Conservation (phyloP, 2,329 filamentous ascomycete genomes). For the Gaeumannomyces tritici region DNA sequence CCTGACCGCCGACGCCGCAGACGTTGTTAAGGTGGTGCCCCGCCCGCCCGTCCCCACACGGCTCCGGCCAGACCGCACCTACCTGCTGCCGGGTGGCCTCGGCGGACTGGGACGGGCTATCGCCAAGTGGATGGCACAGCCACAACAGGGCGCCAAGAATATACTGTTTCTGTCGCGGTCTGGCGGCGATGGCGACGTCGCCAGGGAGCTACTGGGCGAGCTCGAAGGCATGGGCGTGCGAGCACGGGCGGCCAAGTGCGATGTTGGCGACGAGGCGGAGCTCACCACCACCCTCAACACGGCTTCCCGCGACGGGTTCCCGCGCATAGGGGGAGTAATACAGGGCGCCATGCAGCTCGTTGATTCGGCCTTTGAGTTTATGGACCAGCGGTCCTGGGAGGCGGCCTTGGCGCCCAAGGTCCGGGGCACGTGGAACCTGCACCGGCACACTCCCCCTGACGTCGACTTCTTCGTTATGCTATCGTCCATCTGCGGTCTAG, state of each 20-base stretch:
- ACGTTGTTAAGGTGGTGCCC: slow-evolving; percentile 1
- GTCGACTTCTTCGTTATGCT: slow-evolving; percentile 37
- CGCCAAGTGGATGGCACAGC: slow-evolving; percentile 13
- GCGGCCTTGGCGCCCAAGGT: slow-evolving; percentile 39
- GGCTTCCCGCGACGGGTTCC: slow-evolving; percentile 5
- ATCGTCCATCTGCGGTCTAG: slow-evolving; percentile 29
- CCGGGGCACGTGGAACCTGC: slow-evolving; percentile 37
- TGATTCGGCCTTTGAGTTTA: slow-evolving; percentile 38
- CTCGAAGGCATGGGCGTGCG: slow-evolving; percentile 5
- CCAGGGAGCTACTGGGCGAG: slow-evolving; percentile 4
- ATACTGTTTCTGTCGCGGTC: slow-evolving; percentile 10
- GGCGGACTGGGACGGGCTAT: slow-evolving; percentile 17
- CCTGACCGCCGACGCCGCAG: not conserved
- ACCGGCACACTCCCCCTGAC: slow-evolving; percentile 23
- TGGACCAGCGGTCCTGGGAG: slow-evolving; percentile 35
- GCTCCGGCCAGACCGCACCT: slow-evolving; percentile 8
- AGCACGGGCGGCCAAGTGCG: slow-evolving; percentile 7
- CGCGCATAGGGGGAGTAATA: slow-evolving; percentile 9
- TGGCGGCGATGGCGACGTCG: slow-evolving; percentile 4
- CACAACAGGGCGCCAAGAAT: slow-evolving; percentile 8
- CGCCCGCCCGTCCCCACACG: not conserved
- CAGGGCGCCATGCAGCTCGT: slow-evolving; percentile 6
- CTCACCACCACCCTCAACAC: slow-evolving; percentile 5
- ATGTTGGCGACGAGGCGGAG: slow-evolving; percentile 8
- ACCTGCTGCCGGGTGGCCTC: slow-evolving; percentile 18